Base-by-base conservation (phyloP, 371 early-diverging fungal genomes). In the Apophysomyces elegans region DNA sequence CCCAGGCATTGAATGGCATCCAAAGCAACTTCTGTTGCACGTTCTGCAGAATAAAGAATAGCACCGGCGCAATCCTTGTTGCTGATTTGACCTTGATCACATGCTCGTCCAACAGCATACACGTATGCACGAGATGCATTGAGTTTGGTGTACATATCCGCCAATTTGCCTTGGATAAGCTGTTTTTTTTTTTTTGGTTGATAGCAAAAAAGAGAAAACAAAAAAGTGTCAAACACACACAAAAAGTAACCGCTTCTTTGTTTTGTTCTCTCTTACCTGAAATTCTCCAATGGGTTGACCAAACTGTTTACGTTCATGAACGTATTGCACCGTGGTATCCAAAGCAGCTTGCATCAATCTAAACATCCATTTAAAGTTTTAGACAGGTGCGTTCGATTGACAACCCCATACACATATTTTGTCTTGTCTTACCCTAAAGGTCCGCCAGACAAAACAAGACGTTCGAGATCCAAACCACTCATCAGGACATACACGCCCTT, bases 401-500 rank as follows among this genome's bases (percentile, higher is more conserved):
- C 32, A 26, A 26, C 32, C 32, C 32, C 1, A 26, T 26, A 26
- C 32, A 26, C 32, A 26, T 26, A 3, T 3, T 26, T 26, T 26
- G 32, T 26, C 3, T 26, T 26, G 32, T 26, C 68, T 69, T 82
- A 87, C 77, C 96, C 99, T 4, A 97, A 73, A 13, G 97, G 97
- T n/a, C 97, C 97, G 58, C 92, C 97, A 35, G 96, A 88, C 6
- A 98, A 85, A 1, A 97, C 97, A 36, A 96, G 79, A 36, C 99
- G 88, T 78, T 97, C 99, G 65, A 90, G 81, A 65, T 98, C 98
- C 39, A 98, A 84, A 16, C 97, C 98, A 64, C 92, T 92, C 97
- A 98, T 98, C 58, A 97, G 82, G 5, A 98, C 97, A 77, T 98
- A 97, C n/a, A 97, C 97, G 59, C 99, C 99, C 71, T 92, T 86